phyloP scores from a whole-genome alignment of 2,329 filamentous ascomycete species.

The Nemania abortiva region DNA sequence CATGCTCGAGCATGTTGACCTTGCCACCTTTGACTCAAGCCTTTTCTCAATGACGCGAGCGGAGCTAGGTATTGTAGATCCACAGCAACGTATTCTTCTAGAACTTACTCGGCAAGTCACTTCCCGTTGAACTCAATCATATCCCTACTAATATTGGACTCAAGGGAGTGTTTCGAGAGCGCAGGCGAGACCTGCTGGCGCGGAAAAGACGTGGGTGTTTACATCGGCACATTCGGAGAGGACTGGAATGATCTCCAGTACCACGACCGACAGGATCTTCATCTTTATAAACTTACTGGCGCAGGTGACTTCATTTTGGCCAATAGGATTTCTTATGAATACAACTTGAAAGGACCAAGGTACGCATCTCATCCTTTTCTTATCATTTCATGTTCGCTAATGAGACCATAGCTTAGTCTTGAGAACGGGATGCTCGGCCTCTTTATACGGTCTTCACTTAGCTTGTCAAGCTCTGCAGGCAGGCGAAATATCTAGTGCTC shows the following conservation, averaged over 20 bases:
- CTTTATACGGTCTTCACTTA: conserved; percentile 35
- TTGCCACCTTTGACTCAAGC: conserved; percentile 29
- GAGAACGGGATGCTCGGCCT: conserved; percentile 40
- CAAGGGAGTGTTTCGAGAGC: conserved; percentile 36
- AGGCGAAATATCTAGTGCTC: conserved; percentile 35
- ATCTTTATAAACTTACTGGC: conserved; percentile 39
- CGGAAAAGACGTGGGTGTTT: conserved; percentile 21
- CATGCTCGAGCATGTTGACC: conserved; percentile 27
- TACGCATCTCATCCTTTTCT: not conserved
- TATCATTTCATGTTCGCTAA: not conserved
- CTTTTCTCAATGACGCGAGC: conserved; percentile 34
- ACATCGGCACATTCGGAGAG: conserved; percentile 27
- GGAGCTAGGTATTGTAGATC: conserved; percentile 43
- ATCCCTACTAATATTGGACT: conserved; percentile 29
- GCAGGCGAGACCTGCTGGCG: conserved; percentile 26
- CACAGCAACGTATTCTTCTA: conserved; percentile 44
- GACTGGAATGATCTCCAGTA: conserved; percentile 35
- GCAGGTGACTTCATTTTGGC: conserved; percentile 35
- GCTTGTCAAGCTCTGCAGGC: conserved; percentile 38
- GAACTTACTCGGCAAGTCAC: conserved; percentile 43
- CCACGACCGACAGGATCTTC: conserved; percentile 19
- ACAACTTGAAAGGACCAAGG: conserved; percentile 43
- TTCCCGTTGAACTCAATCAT: not conserved
- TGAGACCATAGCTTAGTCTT: conserved; percentile 31
- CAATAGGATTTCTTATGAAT: conserved; percentile 42